Conservation (phyloP, 2,329 filamentous ascomycete genomes). For the Scolecobasidium constrictum region DNA sequence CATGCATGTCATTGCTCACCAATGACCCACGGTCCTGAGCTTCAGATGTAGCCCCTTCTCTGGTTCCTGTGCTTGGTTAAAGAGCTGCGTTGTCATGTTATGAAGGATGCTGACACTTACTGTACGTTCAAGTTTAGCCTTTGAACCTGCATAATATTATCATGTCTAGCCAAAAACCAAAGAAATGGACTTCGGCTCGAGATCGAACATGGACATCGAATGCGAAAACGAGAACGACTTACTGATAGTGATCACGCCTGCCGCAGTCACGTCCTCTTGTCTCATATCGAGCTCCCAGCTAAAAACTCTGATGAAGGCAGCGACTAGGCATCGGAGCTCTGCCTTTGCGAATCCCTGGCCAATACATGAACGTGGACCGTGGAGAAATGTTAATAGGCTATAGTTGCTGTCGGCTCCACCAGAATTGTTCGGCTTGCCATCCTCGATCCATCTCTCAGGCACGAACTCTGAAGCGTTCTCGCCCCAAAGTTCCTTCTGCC, state of each 20-base stretch:
- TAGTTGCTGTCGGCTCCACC: conserved; percentile 27
- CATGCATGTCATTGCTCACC: too few relatives aligned
- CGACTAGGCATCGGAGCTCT: conserved; percentile 25
- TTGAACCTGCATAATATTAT: too few relatives aligned
- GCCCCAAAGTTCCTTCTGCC: conserved; percentile 32
- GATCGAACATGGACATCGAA: too few relatives aligned
- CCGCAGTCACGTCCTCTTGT: conserved; percentile 18
- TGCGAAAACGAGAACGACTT: too few relatives aligned
- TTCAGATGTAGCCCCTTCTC: too few relatives aligned
- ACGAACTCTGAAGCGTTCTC: conserved; percentile 27
- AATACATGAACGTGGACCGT: conserved; percentile 28
- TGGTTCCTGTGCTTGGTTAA: too few relatives aligned
- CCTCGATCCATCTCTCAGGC: conserved; percentile 36
- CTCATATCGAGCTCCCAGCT: conserved; percentile 23
- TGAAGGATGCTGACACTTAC: too few relatives aligned
- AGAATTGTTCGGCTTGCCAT: conserved; percentile 26
- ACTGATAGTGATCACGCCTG: conserved; percentile 26
- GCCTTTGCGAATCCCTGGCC: conserved; percentile 27
- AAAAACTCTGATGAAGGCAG: conserved; percentile 23
- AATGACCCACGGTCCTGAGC: too few relatives aligned
- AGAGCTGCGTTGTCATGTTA: too few relatives aligned
- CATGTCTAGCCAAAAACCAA: too few relatives aligned
- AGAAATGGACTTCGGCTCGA: too few relatives aligned
- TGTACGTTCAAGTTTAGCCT: too few relatives aligned
- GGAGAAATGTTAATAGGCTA: conserved; percentile 31